Base-by-base conservation (phyloP, 1,284 basidiomycete species). In the Kalmanozyma brasiliensis region DNA sequence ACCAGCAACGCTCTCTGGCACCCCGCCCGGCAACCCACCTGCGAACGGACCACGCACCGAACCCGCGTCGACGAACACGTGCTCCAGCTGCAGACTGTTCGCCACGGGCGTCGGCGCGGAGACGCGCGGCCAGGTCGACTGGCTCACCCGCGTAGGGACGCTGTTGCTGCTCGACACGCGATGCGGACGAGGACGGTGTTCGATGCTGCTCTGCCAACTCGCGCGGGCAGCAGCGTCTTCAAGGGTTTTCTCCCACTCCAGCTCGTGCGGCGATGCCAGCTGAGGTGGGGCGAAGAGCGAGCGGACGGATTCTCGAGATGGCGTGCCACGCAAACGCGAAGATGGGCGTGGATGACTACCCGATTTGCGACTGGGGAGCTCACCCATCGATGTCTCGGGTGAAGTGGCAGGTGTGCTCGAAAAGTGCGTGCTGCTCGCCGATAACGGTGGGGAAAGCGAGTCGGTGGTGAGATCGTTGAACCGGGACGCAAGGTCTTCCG, bases 121-220 rank as follows among this genome's bases (percentile, higher is more conserved):
- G 33, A 26, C 53, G 37, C 6, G 42, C 44, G 65, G 65, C 65
- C 65, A 68, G 13, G 59, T 68, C 19, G 42, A 49, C 26, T 67
- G 64, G 10, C 43, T 20, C 14, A 33, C 10, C 20, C n/a, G n/a
- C n/a, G 37, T 7, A 2, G n/a, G 38, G 6, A 32, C 30, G 23
- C 20, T 14, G 16, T 23, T 33, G 0, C 5, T 8, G 26, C 19
- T 30, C 30, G n/a, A 26, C 29, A 47, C 11, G 2, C 14, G 14
- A n/a, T 58, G 61, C 9, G 24, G 19, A 9, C 65, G 49, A 9
- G 59, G 65, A 7, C 59, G 49, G 22, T 68, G 55, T 30, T 48
- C 53, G 38, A 68, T 68, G 19, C 65, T 68, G 32, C 46, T 58
- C 19, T 68, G 58, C 65, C 59, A 68, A 7, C 55, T 58, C 5